Evolutionary conservation across 2,329 filamentous ascomycete species (phyloP).

Genomic region (Cladosporium velox): DNA sequence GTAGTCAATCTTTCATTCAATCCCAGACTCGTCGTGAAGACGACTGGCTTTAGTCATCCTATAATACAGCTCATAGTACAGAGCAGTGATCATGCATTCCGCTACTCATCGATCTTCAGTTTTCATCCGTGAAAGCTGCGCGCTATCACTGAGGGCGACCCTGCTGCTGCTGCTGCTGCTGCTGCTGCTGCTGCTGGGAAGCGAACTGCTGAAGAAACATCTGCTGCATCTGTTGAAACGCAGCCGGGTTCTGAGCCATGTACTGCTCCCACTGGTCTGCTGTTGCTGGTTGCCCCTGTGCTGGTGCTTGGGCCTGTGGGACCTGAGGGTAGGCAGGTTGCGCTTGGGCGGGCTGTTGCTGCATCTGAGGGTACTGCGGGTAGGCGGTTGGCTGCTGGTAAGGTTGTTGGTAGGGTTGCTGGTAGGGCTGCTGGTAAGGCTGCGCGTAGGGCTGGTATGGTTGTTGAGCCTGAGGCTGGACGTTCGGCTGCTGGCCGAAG

Average conservation of each 20-base stretch:
- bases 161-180: constrained; percentile 8
- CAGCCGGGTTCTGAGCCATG: background rate
- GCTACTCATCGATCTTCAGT: background rate
- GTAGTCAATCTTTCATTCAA: background rate
- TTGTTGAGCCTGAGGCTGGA: constrained; percentile 18
- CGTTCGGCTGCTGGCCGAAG: constrained; percentile 9
- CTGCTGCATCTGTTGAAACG: constrained; percentile 1
- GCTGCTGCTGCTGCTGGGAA: constrained; percentile 21
- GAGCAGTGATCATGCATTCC: background rate
- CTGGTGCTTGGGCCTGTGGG: constrained; percentile 30
- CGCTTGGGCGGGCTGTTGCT: constrained; percentile 25
- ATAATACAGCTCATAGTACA: background rate
- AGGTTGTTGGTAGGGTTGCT: constrained; percentile 17
- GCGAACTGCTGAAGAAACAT: background rate
- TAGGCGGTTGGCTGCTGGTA: constrained; percentile 31
- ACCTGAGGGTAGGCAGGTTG: constrained; percentile 22
- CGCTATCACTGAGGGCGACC: background rate
- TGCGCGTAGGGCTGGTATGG: background rate
- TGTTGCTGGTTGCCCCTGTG: constrained; percentile 25
- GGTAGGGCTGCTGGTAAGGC: constrained; percentile 20
- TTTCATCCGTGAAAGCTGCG: background rate
- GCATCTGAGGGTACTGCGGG: constrained; percentile 26
- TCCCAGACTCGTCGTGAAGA: background rate
- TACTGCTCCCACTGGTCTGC: constrained; percentile 12
- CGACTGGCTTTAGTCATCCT: background rate